These are phyloP conservation scores for Pythium utonaiense DNA, from an alignment of 352 stramenopile genomes.

Conservation along the genomic window DNA sequence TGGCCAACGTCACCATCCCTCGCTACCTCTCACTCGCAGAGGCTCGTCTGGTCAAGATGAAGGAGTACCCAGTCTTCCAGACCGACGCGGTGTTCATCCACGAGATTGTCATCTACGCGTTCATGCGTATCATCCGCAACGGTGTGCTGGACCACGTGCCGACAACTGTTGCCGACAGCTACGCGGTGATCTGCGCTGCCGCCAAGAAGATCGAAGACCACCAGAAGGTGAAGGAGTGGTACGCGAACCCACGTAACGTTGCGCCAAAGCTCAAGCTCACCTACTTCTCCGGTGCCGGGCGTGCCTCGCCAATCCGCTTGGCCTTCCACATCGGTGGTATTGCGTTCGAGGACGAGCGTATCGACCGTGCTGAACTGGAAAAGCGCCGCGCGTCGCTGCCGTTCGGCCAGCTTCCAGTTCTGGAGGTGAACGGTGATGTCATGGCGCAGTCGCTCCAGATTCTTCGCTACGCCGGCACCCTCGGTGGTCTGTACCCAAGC, in stretches of 20 bases:
- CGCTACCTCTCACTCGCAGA: slow-evolving; percentile 27
- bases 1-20: slow-evolving; percentile 29
- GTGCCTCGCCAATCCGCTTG: slow-evolving; percentile 50
- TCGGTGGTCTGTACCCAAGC: slow-evolving; percentile 29
- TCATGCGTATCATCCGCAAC: slow-evolving; percentile 24
- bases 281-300: slow-evolving; percentile 48
- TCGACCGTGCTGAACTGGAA: slow-evolving; percentile 29
- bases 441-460: slow-evolving; percentile 49
- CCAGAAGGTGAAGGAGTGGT: slow-evolving; percentile 34
- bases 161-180: slow-evolving; percentile 25
- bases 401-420: slow-evolving; percentile 34
- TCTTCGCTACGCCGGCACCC: slow-evolving; percentile 30
- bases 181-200: slow-evolving; percentile 10
- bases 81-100: slow-evolving; percentile 26
- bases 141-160: slow-evolving; percentile 34
- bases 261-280: slow-evolving; percentile 49
- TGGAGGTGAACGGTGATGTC: slow-evolving; percentile 29
- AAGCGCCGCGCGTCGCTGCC: slow-evolving; percentile 25
- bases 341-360: slow-evolving; percentile 51
- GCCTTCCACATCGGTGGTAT: slow-evolving; percentile 57
- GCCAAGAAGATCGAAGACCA: slow-evolving; percentile 25
- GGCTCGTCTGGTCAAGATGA: slow-evolving; percentile 27
- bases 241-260: slow-evolving; percentile 20
- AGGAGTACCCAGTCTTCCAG: slow-evolving; percentile 22
- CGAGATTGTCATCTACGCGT: slow-evolving; percentile 26